Evolutionary conservation across 2,329 filamentous ascomycete genomes (phyloP), one percentile per base, ranked within the genome.

Genomic region (Ceratocystis cacaofunesta): DNA sequence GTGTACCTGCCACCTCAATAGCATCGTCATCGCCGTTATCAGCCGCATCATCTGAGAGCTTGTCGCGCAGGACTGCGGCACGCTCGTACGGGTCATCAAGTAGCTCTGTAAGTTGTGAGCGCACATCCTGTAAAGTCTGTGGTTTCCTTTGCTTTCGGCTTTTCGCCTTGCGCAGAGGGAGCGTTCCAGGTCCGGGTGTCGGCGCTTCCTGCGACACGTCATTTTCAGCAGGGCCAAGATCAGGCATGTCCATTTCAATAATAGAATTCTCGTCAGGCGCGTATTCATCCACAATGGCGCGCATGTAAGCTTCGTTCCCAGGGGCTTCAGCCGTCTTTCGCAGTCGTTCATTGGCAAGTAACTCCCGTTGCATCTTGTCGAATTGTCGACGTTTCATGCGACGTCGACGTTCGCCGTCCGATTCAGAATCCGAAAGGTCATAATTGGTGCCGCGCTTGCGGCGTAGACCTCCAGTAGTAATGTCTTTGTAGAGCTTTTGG

Each of bases 401-500:
- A 58, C 88, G 85, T 57, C 85, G 83, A 36, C 87, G 84, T 71
- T 92, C 89, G 19, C 87, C 84, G 69, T 88, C 90, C 70, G 96
- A 92, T 69, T 96, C 92, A 1, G 90, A 92, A 73, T 97, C 94
- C 4, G 90, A 92, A 25, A 95, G 82, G 70, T 92, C 89, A 68
- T 92, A 86, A 70, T 92, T 88, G 72, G 89, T 82, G 68, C 87
- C 88, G 72, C 89, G 86, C 73, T 95, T 92, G 68, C 90, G 87
- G 10, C 92, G 87, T 62, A 99, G 82, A 74, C 85, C 87, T 62
- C 94, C 94, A 12, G 88, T 95, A 3, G 90, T 94, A 71, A 99
- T 87, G 72, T 97, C 92, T 70, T 89, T 92, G 80, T 94, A 90
- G 63, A 99, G 82, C 77, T 94, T 94, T 71, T 92, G 88, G 15